These are phyloP conservation scores for Pseudopediastrum boryanum DNA, from an alignment of 139 green algal species.

Conservation along the genomic window DNA sequence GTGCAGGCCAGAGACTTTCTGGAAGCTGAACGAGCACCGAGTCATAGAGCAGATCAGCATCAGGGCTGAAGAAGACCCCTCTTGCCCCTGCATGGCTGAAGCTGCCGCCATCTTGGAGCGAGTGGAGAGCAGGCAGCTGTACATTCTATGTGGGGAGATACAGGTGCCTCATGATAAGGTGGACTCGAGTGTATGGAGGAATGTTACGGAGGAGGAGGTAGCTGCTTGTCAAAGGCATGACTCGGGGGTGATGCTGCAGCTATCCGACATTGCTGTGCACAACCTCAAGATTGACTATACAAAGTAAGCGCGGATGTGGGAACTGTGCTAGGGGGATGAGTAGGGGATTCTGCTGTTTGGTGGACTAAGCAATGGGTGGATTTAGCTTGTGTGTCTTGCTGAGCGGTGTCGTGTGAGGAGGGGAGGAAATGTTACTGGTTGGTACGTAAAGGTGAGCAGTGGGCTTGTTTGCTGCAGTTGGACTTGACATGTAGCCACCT, in stretches of 20 bases:
- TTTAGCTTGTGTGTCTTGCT: neutral
- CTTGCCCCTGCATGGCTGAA: neutral
- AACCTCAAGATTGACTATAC: slow-evolving; percentile 57
- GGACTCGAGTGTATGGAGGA: neutral
- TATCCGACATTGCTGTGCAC: slow-evolving; percentile 42
- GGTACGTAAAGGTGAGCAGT: neutral
- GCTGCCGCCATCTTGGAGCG: slow-evolving; percentile 19
- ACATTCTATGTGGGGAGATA: slow-evolving; percentile 6
- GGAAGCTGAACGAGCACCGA: slow-evolving; percentile 46
- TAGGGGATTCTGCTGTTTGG: neutral
- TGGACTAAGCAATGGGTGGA: neutral
- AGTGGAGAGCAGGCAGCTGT: slow-evolving; percentile 9
- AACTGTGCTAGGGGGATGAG: neutral
- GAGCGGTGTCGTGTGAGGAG: neutral
- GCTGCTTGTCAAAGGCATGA: slow-evolving; percentile 20
- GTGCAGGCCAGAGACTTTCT: slow-evolving; percentile 39
- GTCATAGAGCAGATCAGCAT: slow-evolving; percentile 45
- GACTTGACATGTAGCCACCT: too few species aligned
- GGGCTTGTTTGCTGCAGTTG: neutral
- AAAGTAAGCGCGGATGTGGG: slow-evolving; percentile 12
- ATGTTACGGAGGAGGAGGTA: slow-evolving; percentile 26
- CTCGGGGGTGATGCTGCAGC: slow-evolving; percentile 26
- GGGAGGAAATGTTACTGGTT: neutral
- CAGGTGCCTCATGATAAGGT: neutral
- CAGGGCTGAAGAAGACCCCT: neutral